Percentiles rank a stretch among this genome's conserved stretches.
phyloP scores from a whole-genome alignment of 73 alveolate species.

The Paramecium octaurelia region DNA sequence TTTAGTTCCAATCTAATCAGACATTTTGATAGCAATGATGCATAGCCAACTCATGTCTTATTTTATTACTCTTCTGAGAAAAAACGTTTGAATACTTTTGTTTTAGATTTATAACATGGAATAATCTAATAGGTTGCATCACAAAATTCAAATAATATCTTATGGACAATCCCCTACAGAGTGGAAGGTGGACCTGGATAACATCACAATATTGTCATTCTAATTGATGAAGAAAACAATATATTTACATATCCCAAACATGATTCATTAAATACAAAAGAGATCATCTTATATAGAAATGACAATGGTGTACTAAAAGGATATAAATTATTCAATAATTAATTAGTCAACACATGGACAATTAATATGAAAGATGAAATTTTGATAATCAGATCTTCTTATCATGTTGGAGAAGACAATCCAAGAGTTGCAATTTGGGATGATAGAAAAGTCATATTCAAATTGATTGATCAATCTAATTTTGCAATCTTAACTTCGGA shows the following conservation, averaged over 20 bases:
- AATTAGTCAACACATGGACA: not conserved
- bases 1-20: not conserved
- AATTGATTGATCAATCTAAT: slow-evolving; percentile 55
- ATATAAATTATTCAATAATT: not conserved
- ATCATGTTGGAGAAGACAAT: slow-evolving; percentile 27
- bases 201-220: not conserved
- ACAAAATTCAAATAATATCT: not conserved
- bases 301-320: not conserved
- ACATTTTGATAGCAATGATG: not conserved
- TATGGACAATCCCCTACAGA: slow-evolving; percentile 16
- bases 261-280: not conserved
- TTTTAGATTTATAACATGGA: slow-evolving; percentile 11
- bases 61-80: not conserved
- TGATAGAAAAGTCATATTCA: slow-evolving; percentile 54
- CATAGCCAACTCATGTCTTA: not conserved
- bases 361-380: not conserved
- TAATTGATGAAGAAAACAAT: slow-evolving; percentile 18
- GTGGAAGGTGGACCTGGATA: slow-evolving; percentile 5
- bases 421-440: slow-evolving; percentile 62
- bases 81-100: not conserved
- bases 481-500: slow-evolving; percentile 50
- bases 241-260: slow-evolving; percentile 13
- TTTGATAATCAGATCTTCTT: slow-evolving; percentile 5
- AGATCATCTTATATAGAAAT: not conserved
- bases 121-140: not conserved